These are phyloP conservation scores for Monilinia polystroma DNA, from an alignment of 2,329 filamentous ascomycete species.

Conservation along the genomic window DNA sequence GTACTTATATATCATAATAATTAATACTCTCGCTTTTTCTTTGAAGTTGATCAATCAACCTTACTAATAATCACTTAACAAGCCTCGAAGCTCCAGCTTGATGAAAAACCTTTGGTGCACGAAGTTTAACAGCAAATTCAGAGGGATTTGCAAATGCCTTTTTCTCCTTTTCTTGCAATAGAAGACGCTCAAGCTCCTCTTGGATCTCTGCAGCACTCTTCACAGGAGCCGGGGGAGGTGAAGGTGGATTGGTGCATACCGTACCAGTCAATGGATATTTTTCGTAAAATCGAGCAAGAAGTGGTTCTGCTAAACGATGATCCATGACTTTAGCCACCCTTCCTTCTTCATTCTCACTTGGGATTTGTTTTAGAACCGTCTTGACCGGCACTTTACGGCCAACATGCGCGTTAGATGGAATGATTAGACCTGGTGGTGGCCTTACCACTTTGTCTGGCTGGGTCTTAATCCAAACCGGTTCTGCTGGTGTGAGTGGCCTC, in stretches of 20 bases:
- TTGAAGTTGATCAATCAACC: not conserved
- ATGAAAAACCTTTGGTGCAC: not conserved
- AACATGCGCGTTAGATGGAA: conserved; percentile 2
- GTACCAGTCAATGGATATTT: conserved; percentile 40
- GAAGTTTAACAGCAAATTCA: not conserved
- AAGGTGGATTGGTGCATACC: conserved; percentile 19
- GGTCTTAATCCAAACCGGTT: conserved; percentile 19
- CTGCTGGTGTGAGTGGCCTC: not conserved
- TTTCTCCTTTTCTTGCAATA: conserved; percentile 24
- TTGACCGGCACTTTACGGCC: conserved; percentile 16
- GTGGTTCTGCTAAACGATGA: conserved; percentile 29
- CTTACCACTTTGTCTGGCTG: not conserved
- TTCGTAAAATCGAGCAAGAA: conserved; percentile 34
- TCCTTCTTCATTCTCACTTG: conserved; percentile 29
- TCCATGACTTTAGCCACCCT: conserved; percentile 32
- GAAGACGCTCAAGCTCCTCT: conserved; percentile 21
- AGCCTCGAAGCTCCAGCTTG: not conserved
- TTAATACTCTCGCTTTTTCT: conserved; percentile 17
- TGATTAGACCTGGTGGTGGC: not conserved
- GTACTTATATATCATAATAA: conserved; percentile 8
- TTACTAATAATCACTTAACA: not conserved
- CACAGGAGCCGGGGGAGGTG: not conserved
- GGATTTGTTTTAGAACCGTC: not conserved
- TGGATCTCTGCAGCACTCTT: conserved; percentile 23
- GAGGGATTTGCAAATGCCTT: conserved; percentile 14